Percentiles rank a stretch among this genome's conserved stretches.
phyloP scores from a whole-genome alignment of 108 stramenopile species.

The Conticribra guillardii region DNA sequence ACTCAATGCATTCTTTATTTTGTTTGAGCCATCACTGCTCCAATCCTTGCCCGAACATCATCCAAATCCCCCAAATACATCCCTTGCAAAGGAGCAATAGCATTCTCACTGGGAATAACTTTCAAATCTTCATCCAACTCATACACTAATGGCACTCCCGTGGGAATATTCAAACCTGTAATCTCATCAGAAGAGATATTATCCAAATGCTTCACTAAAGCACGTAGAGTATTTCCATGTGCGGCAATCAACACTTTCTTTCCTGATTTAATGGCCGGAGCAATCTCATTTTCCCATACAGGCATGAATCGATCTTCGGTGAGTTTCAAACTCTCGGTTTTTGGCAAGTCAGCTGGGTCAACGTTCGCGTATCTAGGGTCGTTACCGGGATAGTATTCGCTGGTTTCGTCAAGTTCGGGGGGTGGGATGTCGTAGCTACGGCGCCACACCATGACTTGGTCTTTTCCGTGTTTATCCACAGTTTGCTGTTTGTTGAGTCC shows the following conservation, averaged over 20 bases:
- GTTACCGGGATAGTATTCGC: conserved; percentile 87
- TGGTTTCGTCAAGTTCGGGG: conserved; percentile 74
- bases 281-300: conserved; percentile 89
- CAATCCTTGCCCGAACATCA: conserved; percentile 87
- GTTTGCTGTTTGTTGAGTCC: conserved; percentile 98
- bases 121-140: conserved; percentile 93
- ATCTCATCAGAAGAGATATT: conserved; percentile 94
- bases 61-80: conserved; percentile 92
- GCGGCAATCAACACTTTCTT: conserved; percentile 97
- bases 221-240: conserved; percentile 99
- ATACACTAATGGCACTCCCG: conserved; percentile 95
- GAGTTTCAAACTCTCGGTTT: conserved; percentile 88
- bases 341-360: conserved; percentile 67
- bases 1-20: conserved; percentile 56
- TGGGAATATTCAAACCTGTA: conserved; percentile 95
- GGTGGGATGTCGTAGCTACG: conserved; percentile 96
- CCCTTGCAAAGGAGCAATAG: conserved; percentile 83
- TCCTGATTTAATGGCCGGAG: conserved; percentile 89
- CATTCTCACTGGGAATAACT: conserved; percentile 87
- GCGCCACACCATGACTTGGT: conserved; percentile 96
- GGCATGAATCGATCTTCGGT: conserved; percentile 95
- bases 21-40: conserved; percentile 91
- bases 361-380: conserved; percentile 88
- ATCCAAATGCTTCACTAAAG: conserved; percentile 98
- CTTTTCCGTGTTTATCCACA: conserved; percentile 94